A percentile compares a stretch with the other conserved stretches of the same genome.
These are phyloP conservation scores for Dendrostoma leiphaemia DNA, from an alignment of 2,329 filamentous ascomycete genomes.

Conservation along the genomic window DNA sequence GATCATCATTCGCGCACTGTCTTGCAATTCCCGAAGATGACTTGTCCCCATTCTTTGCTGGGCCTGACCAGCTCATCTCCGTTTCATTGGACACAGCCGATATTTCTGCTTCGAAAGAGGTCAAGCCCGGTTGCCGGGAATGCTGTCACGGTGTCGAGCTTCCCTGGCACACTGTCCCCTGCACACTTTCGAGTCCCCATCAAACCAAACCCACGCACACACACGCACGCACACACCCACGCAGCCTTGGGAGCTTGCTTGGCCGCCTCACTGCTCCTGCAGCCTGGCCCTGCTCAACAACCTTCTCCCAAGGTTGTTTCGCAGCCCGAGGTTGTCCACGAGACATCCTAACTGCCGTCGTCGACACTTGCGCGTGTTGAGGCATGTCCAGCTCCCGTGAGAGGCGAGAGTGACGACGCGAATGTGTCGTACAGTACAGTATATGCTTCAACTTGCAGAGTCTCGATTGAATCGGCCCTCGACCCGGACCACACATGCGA, in stretches of 20 bases:
- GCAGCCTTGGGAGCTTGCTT: too few species aligned
- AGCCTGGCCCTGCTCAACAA: background rate
- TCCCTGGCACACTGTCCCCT: conserved; percentile 1
- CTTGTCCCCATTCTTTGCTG: background rate
- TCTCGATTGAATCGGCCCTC: too few species aligned
- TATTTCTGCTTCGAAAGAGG: background rate
- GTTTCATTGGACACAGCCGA: background rate
- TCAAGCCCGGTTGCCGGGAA: conserved; percentile 8
- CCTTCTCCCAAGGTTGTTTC: background rate
- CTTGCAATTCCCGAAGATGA: background rate
- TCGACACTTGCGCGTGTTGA: too few species aligned
- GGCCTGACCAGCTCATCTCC: conserved; percentile 2
- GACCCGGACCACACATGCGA: background rate
- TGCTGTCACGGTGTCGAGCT: background rate
- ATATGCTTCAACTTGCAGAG: too few species aligned
- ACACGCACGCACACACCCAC: too few species aligned
- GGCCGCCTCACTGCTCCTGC: background rate
- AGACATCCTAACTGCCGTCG: too few species aligned
- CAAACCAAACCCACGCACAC: too few species aligned
- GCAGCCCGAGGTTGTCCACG: conserved; percentile 15
- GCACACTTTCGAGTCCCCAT: too few species aligned
- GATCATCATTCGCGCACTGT: conserved; percentile 4
- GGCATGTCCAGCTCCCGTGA: too few species aligned
- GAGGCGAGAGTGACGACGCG: too few species aligned
- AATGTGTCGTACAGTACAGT: too few species aligned